Base-by-base conservation (phyloP, 2,329 filamentous ascomycete species). In the Talaromyces sp. region DNA sequence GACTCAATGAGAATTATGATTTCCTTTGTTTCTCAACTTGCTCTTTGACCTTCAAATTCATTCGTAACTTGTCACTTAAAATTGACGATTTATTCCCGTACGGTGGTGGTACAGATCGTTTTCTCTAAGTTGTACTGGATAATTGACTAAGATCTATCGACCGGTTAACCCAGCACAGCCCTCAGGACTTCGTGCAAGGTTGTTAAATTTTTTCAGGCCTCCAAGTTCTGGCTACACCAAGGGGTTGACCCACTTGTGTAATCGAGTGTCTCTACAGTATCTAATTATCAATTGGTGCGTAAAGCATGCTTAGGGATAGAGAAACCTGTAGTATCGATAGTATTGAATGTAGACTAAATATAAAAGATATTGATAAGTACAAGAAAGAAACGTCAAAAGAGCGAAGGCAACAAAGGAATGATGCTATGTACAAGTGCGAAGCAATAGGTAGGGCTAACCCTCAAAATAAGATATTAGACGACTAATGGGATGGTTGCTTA, bases 1-100 rank as follows among this genome's bases (percentile, higher is more conserved):
- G 59, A 48, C 59, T 62, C 59, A 62, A 62, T 62, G 59, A 62
- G 59, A 48, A 62, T 62, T 48, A 62, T 62, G 59, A 62, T 62
- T 48, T 39, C 59, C 43, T 54, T 62, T 62, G 43, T 62, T 24
- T 62, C 43, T 54, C 43, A 50, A 59, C 22, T 31, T 45, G 13
- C 19, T n/a, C 13, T n/a, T 13, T 22, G 14, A 24, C 39, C 33
- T 39, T 37, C 1, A 19, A 56, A 37, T 22, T 10, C 6, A 14
- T 56, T 37, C n/a, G n/a, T 56, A 22, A 22, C 22, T 22, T 22
- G 22, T 22, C 1, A 22, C 22, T 1, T 2, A 2, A 22, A 22
- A 2, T 2, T 22, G 22, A 22, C 22, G 22, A 2, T 22, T 1
- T 22, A 22, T 22, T 22, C 22, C 22, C 22, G 22, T 22, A 22